Conservation (phyloP, 805 yeast species). For the Ogataea degrootiae region DNA sequence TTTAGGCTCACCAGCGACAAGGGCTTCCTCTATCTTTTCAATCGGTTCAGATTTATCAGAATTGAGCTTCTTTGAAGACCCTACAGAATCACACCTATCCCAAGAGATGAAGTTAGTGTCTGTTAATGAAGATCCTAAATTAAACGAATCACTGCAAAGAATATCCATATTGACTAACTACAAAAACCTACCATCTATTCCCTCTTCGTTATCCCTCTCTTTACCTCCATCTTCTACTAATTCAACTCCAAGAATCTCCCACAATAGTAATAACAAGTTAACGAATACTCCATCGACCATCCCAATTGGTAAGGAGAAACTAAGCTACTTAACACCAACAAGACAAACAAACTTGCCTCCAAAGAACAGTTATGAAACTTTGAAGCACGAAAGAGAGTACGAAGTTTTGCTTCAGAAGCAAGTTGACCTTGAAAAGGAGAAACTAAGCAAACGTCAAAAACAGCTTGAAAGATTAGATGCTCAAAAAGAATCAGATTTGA, state of each 20-base stretch:
- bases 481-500: constrained; percentile 34
- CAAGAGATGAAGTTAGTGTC: constrained; percentile 34
- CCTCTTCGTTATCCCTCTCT: neutral
- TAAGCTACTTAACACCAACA: constrained; percentile 39
- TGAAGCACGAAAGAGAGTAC: constrained; percentile 50
- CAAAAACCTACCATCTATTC: constrained; percentile 2
- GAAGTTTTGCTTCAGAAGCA: constrained; percentile 40
- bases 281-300: constrained; percentile 1
- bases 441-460: constrained; percentile 28
- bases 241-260: neutral
- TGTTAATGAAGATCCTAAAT: constrained; percentile 27
- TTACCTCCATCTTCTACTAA: constrained; percentile 1
- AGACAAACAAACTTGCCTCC: constrained; percentile 68
- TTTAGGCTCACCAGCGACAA: constrained; percentile 32
- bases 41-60: constrained; percentile 28
- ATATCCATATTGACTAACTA: constrained; percentile 26
- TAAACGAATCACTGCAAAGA: constrained; percentile 35
- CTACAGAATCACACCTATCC: constrained; percentile 21
- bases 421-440: constrained; percentile 33
- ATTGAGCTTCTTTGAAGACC: constrained; percentile 16
- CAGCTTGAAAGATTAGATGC: constrained; percentile 30
- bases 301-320: constrained; percentile 12
- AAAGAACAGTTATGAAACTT: constrained; percentile 47
- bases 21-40: constrained; percentile 44
- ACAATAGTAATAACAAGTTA: neutral